Evolutionary conservation across 805 yeast genomes (phyloP).

Genomic region (Yamadazyma paraphyllophila): DNA sequence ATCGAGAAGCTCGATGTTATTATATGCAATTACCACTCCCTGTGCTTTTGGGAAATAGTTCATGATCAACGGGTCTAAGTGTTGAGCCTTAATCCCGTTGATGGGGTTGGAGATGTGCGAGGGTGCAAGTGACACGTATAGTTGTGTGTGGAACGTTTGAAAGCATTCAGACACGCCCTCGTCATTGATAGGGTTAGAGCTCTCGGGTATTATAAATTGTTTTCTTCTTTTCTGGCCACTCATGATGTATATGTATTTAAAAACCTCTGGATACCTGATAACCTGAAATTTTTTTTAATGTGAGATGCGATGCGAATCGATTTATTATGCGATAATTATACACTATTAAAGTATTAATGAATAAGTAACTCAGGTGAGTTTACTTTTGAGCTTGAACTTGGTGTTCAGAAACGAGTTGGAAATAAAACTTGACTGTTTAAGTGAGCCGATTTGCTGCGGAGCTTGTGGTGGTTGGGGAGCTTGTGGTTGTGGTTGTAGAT

Average conservation of each 20-base stretch:
- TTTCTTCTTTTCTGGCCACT: conserved; percentile 6
- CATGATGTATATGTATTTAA: background rate
- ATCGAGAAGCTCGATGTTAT: conserved; percentile 53
- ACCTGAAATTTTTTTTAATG: conserved; percentile 3
- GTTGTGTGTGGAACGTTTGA: conserved; percentile 52
- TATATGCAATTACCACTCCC: conserved; percentile 85
- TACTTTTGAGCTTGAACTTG: conserved; percentile 19
- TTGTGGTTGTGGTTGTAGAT: conserved; percentile 7
- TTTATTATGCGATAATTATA: background rate
- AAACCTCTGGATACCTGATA: background rate
- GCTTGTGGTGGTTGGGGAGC: background rate
- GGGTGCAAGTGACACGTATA: conserved; percentile 91
- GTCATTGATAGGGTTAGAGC: conserved; percentile 35
- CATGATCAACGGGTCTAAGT: conserved; percentile 87
- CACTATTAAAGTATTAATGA: conserved; percentile 1
- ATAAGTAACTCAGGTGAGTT: background rate
- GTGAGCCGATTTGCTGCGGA: background rate
- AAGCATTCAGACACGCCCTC: conserved; percentile 68
- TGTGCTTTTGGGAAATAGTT: conserved; percentile 65
- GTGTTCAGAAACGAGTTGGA: conserved; percentile 11
- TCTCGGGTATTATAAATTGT: conserved; percentile 16
- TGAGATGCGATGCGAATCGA: conserved; percentile 6
- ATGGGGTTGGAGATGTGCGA: conserved; percentile 63
- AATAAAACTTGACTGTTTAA: background rate
- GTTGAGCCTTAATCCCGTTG: conserved; percentile 82